Evolutionary conservation across 2,329 filamentous ascomycete genomes (phyloP).

Genomic region (Penicillium frequentans): DNA sequence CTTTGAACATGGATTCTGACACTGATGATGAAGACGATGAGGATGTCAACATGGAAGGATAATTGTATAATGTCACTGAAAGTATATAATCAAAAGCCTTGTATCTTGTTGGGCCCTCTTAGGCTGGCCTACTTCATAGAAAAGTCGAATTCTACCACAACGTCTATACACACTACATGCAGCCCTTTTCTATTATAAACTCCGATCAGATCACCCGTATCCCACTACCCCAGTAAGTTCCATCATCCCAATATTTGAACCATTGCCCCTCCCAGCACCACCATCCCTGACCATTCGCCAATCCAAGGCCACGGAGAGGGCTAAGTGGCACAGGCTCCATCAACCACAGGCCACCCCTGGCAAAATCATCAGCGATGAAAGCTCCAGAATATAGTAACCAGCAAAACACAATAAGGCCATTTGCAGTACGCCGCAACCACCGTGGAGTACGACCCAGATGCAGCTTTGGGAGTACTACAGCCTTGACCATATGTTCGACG

Average conservation of each 20-base stretch:
- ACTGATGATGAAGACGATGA: conserved; percentile 47
- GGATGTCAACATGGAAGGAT: conserved; percentile 28
- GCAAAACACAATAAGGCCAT: conserved; percentile 59
- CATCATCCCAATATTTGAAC: conserved; percentile 60
- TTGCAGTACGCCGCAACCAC: conserved; percentile 53
- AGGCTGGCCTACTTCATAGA: not conserved
- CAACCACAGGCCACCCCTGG: conserved; percentile 72
- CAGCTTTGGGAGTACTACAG: conserved; percentile 33
- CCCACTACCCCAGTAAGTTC: conserved; percentile 65
- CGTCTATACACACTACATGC: not conserved
- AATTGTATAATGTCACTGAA: not conserved
- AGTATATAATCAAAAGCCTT: not conserved
- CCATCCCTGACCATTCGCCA: conserved; percentile 62
- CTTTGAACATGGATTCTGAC: conserved; percentile 49
- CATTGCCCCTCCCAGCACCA: conserved; percentile 65
- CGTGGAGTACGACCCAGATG: conserved; percentile 43
- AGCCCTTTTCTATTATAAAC: not conserved
- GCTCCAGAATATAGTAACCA: conserved; percentile 71
- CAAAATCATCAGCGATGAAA: conserved; percentile 74
- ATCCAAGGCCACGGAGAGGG: conserved; percentile 63
- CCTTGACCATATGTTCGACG: conserved; percentile 53
- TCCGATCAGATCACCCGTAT: conserved; percentile 31
- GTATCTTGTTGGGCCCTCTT: not conserved
- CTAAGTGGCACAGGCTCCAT: conserved; percentile 81
- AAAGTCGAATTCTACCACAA: not conserved